phyloP scores from a whole-genome alignment of 495 filamentous ascomycete species.

The Penicillium salamii region DNA sequence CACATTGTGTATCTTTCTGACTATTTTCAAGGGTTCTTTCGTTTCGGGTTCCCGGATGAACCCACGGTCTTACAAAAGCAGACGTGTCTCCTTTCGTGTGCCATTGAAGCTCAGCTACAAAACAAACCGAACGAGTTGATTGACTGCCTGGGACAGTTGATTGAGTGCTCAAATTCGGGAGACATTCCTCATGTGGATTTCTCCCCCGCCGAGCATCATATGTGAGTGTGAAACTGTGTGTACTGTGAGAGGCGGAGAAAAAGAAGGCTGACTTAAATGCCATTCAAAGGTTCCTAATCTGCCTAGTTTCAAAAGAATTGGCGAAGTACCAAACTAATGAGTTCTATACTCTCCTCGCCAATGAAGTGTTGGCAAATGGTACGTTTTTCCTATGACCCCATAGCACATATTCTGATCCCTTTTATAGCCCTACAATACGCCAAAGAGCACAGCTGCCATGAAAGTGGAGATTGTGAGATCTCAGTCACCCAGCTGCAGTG shows the following conservation, averaged over 20 bases:
- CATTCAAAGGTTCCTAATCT: neutral
- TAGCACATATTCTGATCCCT: neutral
- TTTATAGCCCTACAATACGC: neutral
- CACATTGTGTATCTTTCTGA: neutral
- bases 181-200: neutral
- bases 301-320: neutral
- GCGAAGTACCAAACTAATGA: no score
- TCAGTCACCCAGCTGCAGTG: constrained; percentile 3
- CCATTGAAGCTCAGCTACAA: constrained; percentile 66
- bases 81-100: constrained; percentile 63
- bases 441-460: neutral
- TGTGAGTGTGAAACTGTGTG: neutral
- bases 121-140: constrained; percentile 50
- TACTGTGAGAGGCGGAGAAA: no score
- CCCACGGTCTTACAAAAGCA: neutral
- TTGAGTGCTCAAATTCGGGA: neutral
- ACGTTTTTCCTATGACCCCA: neutral
- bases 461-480: neutral
- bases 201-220: neutral
- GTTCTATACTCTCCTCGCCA: neutral
- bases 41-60: neutral
- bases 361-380: neutral
- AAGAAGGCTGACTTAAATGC: neutral
- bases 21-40: neutral
- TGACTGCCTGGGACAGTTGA: neutral